Base-by-base conservation (phyloP, 2,329 filamentous ascomycete genomes). In the Hortaea sp. region DNA sequence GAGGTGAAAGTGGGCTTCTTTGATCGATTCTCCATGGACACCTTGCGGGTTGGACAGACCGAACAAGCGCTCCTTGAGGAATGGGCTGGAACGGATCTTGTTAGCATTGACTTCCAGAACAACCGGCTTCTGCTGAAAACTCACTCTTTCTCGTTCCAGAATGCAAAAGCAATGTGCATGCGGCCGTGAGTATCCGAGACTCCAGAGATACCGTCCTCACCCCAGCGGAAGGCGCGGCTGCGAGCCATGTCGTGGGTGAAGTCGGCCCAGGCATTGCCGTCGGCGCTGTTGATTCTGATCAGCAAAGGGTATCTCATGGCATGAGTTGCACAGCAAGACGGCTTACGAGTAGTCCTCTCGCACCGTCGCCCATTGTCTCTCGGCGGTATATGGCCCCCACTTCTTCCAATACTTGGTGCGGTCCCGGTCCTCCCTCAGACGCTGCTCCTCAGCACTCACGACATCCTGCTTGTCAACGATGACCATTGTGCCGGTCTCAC, bases 141-240 rank as follows among this genome's bases (percentile, higher is more conserved):
- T 57, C 64, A 94, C 88, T 97, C 90, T 71, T 95, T 81, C 66
- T 88, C 89, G 64, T 97, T 97, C 90, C 90, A 97, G 66, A 97
- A 97, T 44, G 88, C 81, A 73, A 97, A 95, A 3, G 85, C 87
- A 66, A 97, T 84, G 66, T 97, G 94, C 68, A 95, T 85, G 45
- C 84, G 71, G 50, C 88, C 88, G 63, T 97, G 90, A 11, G 86
- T 88, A 65, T 95, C 89, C n/a, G 73, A 94, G 29, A 97, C 88
- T 63, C 90, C 90, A 47, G 90, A 88, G 68, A 97, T 97, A 53
- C 90, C 90, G 64, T 97, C 90, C 64, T 97, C 90, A 51, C 90
- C 90, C 90, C 90, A 97, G 60, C 90, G 80, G 66, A 89, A 97
- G 51, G 88, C 80, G 67, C 90, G 81, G 49, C 85, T 89, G 58